Conservation (phyloP, 768 basidiomycete species). For the Gloeostereum incarnatum region DNA sequence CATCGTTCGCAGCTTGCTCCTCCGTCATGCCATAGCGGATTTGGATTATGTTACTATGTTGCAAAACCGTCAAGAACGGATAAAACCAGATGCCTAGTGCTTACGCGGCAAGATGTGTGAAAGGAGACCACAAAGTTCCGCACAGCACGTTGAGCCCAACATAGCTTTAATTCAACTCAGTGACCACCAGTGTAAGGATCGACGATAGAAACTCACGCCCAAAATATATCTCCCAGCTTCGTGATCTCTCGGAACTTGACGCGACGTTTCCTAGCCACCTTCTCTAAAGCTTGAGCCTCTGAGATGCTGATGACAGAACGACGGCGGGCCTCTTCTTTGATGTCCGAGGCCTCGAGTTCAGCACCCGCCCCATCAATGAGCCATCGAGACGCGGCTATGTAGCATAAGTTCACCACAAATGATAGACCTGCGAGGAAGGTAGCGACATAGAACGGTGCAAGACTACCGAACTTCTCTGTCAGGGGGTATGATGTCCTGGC, state of each 20-base stretch:
- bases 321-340: slow-evolving; percentile 42
- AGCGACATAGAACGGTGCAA: slow-evolving; percentile 69
- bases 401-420: slow-evolving; percentile 59
- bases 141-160: slow-evolving; percentile 70
- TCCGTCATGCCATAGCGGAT: slow-evolving; percentile 55
- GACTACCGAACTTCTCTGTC: slow-evolving; percentile 54
- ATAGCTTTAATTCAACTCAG: slow-evolving; percentile 33
- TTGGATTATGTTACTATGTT: slow-evolving; percentile 60
- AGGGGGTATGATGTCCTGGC: slow-evolving; percentile 72
- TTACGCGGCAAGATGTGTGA: slow-evolving; percentile 68
- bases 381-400: slow-evolving; percentile 56
- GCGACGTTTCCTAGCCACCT: slow-evolving; percentile 54
- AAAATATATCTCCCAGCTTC: slow-evolving; percentile 67
- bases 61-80: neutral
- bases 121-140: slow-evolving; percentile 71
- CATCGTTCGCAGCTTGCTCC: slow-evolving; percentile 47
- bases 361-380: slow-evolving; percentile 51
- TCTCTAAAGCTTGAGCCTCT: slow-evolving; percentile 53
- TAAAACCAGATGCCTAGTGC: slow-evolving; percentile 17
- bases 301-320: slow-evolving; percentile 34
- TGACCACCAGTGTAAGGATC: neutral
- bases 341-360: slow-evolving; percentile 56
- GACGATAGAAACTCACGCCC: slow-evolving; percentile 42
- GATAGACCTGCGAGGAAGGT: slow-evolving; percentile 57
- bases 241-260: slow-evolving; percentile 54